Evolutionary conservation across 495 filamentous ascomycete species (phyloP).

Genomic region (Copromyces sp.): DNA sequence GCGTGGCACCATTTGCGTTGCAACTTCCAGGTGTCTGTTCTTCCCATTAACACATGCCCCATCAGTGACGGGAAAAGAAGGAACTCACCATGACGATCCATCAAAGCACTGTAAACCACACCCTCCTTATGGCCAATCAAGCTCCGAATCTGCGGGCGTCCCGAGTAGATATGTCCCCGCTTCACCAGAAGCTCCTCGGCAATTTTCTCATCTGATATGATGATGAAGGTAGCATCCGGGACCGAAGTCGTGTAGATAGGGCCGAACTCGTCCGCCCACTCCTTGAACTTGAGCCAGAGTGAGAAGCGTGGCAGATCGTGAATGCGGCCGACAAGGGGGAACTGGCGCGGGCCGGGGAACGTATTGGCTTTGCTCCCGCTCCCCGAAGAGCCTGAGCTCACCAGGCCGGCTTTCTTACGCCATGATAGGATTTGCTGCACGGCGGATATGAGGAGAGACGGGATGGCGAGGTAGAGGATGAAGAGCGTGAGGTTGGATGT

Average conservation of each 20-base stretch:
- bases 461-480: slow-evolving; percentile 35
- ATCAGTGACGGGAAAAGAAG: not conserved
- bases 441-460: slow-evolving; percentile 32
- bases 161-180: slow-evolving; percentile 43
- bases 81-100: slow-evolving; percentile 37
- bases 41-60: not conserved
- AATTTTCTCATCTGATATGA: slow-evolving; percentile 46
- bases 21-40: slow-evolving; percentile 32
- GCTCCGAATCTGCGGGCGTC: slow-evolving; percentile 38
- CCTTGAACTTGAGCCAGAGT: slow-evolving; percentile 46
- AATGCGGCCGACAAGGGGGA: slow-evolving; percentile 39
- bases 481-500: slow-evolving; percentile 15
- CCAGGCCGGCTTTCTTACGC: slow-evolving; percentile 16
- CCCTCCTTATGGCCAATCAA: slow-evolving; percentile 39
- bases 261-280: slow-evolving; percentile 45
- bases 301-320: slow-evolving; percentile 40
- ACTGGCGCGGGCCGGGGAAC: slow-evolving; percentile 36
- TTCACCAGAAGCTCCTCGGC: slow-evolving; percentile 46
- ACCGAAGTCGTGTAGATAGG: slow-evolving; percentile 45
- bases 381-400: not conserved
- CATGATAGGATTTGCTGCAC: slow-evolving; percentile 30
- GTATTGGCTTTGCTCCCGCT: not conserved
- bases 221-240: slow-evolving; percentile 39
- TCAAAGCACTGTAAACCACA: slow-evolving; percentile 35
- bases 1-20: slow-evolving; percentile 41